Base-by-base conservation (phyloP, 2,329 filamentous ascomycete species). In the Neocatenulostroma microsporum region DNA sequence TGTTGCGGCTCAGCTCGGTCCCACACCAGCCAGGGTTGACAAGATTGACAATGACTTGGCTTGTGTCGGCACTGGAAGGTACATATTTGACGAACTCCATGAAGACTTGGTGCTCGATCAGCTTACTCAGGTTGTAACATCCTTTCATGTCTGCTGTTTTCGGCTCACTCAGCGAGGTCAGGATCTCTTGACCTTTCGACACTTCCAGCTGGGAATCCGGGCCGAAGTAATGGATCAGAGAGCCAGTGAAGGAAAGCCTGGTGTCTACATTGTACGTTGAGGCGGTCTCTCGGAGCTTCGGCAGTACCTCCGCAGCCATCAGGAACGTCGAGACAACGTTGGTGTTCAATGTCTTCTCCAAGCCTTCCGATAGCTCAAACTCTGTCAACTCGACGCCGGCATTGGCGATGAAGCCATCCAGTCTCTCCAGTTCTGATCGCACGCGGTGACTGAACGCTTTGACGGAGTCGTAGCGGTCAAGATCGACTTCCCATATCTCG, bases 371-470 rank as follows among this genome's bases (percentile, higher is more conserved):
- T 14, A 29, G n/a, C 30, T 34, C 30, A 25, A 34, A 39, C 4
- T 26, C 24, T n/a, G 15, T 23, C 14, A 27, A 17, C 20, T 39
- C 36, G 21, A 39, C 14, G 5, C 30, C 36, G 14, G 36, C 36
- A 25, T 39, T 34, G 21, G 30, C 30, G n/a, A 39, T 28, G 36
- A 39, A 28, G 5, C 36, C 36, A 29, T 39, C 36, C 9, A 34
- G 19, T 13, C 24, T 18, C 8, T 19, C 13, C 6, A 34, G 17
- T 17, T 34, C 10, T 20, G 31, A 34, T 14, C 21, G 9, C 10
- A 34, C 19, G 6, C 31, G 31, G 18, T 13, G 11, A 7, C 10
- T 9, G 21, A 34, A 34, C 12, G 31, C 31, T 9, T 11, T 6
- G 10, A 34, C 31, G 11, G 19, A 23, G 19, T 5, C 11, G 19